phyloP scores from a whole-genome alignment of 202 grass and related monocot genomes.

The Hordeum pubiflorum region DNA sequence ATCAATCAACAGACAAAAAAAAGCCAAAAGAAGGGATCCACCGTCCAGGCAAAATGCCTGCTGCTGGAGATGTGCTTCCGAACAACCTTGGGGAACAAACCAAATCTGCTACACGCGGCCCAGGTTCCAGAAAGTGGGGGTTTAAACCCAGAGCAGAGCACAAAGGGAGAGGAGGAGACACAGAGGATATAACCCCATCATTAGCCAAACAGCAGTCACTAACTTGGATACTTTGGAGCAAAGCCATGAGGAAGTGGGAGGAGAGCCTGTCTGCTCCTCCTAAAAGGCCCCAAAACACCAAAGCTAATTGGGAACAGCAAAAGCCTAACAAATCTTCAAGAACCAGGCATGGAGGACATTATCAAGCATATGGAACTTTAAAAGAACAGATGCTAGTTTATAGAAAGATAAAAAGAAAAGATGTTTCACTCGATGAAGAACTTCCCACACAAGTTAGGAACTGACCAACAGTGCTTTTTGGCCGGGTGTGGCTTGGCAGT shows the following conservation, averaged over 20 bases:
- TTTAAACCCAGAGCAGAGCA: conserved; percentile 43
- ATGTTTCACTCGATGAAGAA: conserved; percentile 31
- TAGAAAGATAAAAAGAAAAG: conserved; percentile 8
- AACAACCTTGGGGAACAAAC: conserved; percentile 38
- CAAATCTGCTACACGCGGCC: conserved; percentile 32
- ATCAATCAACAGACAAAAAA: conserved; percentile 29
- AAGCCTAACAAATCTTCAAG: conserved; percentile 54
- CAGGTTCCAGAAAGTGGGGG: conserved; percentile 36
- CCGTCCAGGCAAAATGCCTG: conserved; percentile 34
- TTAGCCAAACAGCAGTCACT: conserved; percentile 35
- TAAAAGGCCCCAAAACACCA: conserved; percentile 34
- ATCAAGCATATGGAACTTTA: conserved; percentile 1
- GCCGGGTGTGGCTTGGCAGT: conserved; percentile 25
- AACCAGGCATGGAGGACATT: conserved; percentile 30
- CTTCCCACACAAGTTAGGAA: conserved; percentile 27
- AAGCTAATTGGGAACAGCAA: conserved; percentile 56
- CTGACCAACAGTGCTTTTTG: conserved; percentile 13
- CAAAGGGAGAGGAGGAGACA: conserved; percentile 28
- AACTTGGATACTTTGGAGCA: conserved; percentile 32
- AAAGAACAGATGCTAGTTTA: neutral
- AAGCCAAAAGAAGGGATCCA: conserved; percentile 30
- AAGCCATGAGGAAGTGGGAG: conserved; percentile 36
- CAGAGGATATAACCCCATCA: conserved; percentile 44
- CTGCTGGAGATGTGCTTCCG: neutral
- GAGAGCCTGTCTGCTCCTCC: conserved; percentile 25